phyloP scores from a whole-genome alignment of 2,329 filamentous ascomycete genomes.

The Talaromyces sp. region DNA sequence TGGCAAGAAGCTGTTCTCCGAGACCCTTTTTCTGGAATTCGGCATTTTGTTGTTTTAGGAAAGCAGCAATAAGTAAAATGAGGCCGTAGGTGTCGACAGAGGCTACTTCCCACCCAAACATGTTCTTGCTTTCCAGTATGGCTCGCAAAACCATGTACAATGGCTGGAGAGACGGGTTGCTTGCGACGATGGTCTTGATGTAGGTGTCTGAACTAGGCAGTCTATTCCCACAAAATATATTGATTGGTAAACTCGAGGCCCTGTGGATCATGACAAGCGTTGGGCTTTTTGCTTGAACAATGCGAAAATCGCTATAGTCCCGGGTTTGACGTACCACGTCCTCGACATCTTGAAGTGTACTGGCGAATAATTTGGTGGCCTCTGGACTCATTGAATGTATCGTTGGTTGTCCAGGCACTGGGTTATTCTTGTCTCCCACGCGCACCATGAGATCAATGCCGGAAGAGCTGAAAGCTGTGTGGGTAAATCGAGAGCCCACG shows the following conservation, averaged over 20 bases:
- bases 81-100: constrained; percentile 51
- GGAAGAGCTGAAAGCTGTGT: constrained; percentile 47
- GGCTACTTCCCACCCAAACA: constrained; percentile 44
- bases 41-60: constrained; percentile 40
- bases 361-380: constrained; percentile 18
- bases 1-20: constrained; percentile 40
- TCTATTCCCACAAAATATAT: constrained; percentile 45
- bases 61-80: constrained; percentile 53
- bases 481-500: constrained; percentile 50
- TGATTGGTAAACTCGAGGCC: constrained; percentile 45
- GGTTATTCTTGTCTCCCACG: constrained; percentile 20
- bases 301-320: constrained; percentile 16
- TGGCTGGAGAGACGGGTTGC: constrained; percentile 44
- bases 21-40: constrained; percentile 17
- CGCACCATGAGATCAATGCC: constrained; percentile 47
- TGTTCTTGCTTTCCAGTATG: constrained; percentile 44
- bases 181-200: constrained; percentile 41
- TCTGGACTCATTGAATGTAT: constrained; percentile 30
- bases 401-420: constrained; percentile 17
- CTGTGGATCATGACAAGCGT: constrained; percentile 36
- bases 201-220: constrained; percentile 34
- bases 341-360: constrained; percentile 19
- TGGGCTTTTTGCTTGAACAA: constrained; percentile 22
- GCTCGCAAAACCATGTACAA: constrained; percentile 48
- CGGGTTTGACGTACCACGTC: constrained; percentile 15